Evolutionary conservation across 2,329 filamentous ascomycete genomes (phyloP).

Genomic region (Stagonosporopsis chrysanthemi): DNA sequence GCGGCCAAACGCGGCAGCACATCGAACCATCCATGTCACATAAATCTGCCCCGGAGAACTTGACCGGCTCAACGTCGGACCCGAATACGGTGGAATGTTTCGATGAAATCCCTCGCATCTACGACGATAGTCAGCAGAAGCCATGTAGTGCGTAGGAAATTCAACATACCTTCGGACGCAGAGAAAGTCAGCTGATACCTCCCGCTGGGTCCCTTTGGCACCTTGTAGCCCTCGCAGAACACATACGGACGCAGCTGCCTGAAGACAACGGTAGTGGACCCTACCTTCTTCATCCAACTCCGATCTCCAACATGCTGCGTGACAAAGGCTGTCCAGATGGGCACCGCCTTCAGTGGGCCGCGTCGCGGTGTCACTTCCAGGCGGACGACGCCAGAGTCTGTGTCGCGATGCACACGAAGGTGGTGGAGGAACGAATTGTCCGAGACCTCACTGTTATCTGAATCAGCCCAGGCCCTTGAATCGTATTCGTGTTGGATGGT

Average conservation of each 20-base stretch:
- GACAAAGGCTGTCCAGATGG: constrained; percentile 64
- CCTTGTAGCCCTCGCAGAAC: constrained; percentile 60
- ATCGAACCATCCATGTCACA: not conserved
- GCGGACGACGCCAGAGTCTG: constrained; percentile 59
- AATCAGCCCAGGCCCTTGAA: constrained; percentile 17
- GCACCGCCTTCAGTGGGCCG: constrained; percentile 61
- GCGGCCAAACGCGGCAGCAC: constrained; percentile 12
- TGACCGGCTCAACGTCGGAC: constrained; percentile 13
- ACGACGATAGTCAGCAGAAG: not conserved
- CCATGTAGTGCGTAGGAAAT: not conserved
- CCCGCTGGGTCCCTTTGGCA: constrained; percentile 39
- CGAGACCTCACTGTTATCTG: constrained; percentile 55
- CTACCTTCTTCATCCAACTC: constrained; percentile 57
- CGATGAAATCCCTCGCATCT: constrained; percentile 44
- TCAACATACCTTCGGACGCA: constrained; percentile 38
- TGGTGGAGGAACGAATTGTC: constrained; percentile 62
- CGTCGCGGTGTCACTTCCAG: constrained; percentile 64
- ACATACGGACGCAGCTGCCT: constrained; percentile 61
- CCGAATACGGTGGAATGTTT: constrained; percentile 43
- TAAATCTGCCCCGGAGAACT: not conserved
- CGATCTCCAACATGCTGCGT: constrained; percentile 54
- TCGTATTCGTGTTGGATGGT: constrained; percentile 16
- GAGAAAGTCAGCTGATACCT: constrained; percentile 48
- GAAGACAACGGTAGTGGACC: constrained; percentile 56
- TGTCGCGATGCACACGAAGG: constrained; percentile 63